Conservation (phyloP, 2,329 filamentous ascomycete genomes). For the Aureobasidium mangrovei region DNA sequence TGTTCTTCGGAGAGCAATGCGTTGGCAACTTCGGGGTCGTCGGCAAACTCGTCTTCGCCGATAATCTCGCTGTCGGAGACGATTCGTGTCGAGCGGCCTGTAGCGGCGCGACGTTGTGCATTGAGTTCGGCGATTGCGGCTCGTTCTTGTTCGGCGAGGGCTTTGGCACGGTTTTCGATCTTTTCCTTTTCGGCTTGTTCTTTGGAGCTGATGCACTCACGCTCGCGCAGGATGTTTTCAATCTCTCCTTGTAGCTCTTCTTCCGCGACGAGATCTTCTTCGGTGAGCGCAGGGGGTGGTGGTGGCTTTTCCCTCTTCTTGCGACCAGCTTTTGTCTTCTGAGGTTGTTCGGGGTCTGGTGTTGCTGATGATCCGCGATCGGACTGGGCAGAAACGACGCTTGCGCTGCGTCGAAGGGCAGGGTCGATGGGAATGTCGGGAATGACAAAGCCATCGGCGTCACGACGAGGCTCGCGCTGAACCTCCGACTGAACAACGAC, state of each 20-base stretch:
- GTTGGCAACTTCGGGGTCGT: constrained; percentile 78
- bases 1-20: constrained; percentile 69
- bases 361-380: constrained; percentile 20
- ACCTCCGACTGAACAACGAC: constrained; percentile 5
- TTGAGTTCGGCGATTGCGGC: constrained; percentile 37
- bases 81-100: constrained; percentile 31
- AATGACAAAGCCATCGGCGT: constrained; percentile 35
- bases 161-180: constrained; percentile 22
- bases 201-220: constrained; percentile 22
- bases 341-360: background rate
- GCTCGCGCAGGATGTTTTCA: constrained; percentile 26
- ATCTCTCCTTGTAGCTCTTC: constrained; percentile 39
- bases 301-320: constrained; percentile 18
- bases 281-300: constrained; percentile 28
- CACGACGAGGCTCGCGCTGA: constrained; percentile 23
- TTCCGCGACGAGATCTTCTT: constrained; percentile 41
- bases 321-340: background rate
- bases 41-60: constrained; percentile 72
- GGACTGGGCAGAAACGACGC: constrained; percentile 18
- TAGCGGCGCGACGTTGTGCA: constrained; percentile 39
- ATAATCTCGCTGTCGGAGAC: constrained; percentile 48
- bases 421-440: constrained; percentile 26
- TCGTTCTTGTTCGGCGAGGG: constrained; percentile 23
- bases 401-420: constrained; percentile 14
- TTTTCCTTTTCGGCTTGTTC: constrained; percentile 25